Evolutionary conservation across 768 basidiomycete genomes (phyloP), one percentile per base, ranked within the genome.

Genomic region (Lactifluus piperatus): DNA sequence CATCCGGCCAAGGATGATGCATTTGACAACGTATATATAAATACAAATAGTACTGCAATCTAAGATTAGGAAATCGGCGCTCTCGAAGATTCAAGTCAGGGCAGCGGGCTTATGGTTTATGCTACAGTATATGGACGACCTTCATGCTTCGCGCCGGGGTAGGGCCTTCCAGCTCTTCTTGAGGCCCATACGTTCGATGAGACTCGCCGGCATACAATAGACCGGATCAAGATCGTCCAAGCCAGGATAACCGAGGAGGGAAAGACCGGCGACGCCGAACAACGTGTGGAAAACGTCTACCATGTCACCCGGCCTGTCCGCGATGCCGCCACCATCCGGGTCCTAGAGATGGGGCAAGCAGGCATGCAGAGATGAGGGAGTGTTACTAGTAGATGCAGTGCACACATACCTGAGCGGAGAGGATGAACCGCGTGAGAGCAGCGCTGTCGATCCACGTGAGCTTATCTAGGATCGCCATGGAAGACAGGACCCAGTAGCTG

Each of bases 231-330:
- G 73, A 64, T 92, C 90, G 16, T 82, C 77, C 22, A 99, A 72
- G 2, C 83, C 86, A 0, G 90, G 88, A 67, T 93, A 94, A 18
- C 92, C 91, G 13, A 97, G 76, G 16, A 97, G 74, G 0, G 93
- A 94, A 29, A 99, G 78, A 1, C 93, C 94, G 87, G 62, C 34
- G 1, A 97, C 74, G 1, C 97, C 97, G 64, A 99, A 99, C 11
- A 79, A 71, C 0, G 95, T 98, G 67, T 99, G 95, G 72, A 97
- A 99, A n/a, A 99, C 94, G 67, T 99, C 97, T 1, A 84, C 84
- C 81, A 94, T 86, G 70, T 99, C 85, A 0, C 91, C 94, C 0
- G 92, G 91, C 45, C 97, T 75, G 71, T 99, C 97, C 0, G 94
- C 87, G 27, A 98, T 97, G 0, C 97, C 97, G 3, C 97, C 97